These are phyloP conservation scores for Aspergillus mulundensis DNA, from an alignment of 495 filamentous ascomycete species.

Conservation along the genomic window DNA sequence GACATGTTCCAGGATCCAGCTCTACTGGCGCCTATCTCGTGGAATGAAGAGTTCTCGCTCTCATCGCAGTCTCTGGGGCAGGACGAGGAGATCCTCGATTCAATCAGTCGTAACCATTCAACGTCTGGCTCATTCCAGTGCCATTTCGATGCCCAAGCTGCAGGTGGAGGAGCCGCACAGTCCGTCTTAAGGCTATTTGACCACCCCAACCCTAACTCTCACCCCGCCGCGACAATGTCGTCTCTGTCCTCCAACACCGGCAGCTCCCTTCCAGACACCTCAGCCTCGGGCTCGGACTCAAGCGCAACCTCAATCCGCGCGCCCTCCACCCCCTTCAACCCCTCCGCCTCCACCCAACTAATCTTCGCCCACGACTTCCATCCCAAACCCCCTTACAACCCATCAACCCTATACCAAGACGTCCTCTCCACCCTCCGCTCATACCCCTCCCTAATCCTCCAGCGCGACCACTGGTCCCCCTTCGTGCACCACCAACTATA, in stretches of 20 bases:
- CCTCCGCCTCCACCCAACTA: background rate
- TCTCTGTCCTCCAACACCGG: background rate
- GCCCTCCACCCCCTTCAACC: background rate
- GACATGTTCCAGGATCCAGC: background rate
- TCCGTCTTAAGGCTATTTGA: background rate
- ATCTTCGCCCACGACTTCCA: constrained; percentile 11
- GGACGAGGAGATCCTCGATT: background rate
- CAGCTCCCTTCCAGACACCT: background rate
- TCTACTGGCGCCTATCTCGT: background rate
- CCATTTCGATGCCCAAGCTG: background rate
- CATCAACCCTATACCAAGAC: constrained; percentile 5
- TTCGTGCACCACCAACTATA: constrained; percentile 18
- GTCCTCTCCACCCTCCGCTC: constrained; percentile 11
- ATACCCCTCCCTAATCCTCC: constrained; percentile 13
- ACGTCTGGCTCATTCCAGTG: background rate
- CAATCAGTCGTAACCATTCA: background rate
- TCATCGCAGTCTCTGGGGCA: constrained; percentile 1
- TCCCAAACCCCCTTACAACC: background rate
- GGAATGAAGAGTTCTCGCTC: constrained; percentile 8
- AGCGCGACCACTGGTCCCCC: constrained; percentile 17
- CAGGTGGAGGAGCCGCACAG: background rate
- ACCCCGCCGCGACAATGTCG: background rate
- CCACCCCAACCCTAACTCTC: background rate
- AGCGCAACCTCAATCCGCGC: background rate
- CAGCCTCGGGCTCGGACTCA: background rate